Percentiles rank a stretch among this genome's conserved stretches.
These are phyloP conservation scores for Lophium mytilinum DNA, from an alignment of 495 filamentous ascomycete species.

Conservation along the genomic window DNA sequence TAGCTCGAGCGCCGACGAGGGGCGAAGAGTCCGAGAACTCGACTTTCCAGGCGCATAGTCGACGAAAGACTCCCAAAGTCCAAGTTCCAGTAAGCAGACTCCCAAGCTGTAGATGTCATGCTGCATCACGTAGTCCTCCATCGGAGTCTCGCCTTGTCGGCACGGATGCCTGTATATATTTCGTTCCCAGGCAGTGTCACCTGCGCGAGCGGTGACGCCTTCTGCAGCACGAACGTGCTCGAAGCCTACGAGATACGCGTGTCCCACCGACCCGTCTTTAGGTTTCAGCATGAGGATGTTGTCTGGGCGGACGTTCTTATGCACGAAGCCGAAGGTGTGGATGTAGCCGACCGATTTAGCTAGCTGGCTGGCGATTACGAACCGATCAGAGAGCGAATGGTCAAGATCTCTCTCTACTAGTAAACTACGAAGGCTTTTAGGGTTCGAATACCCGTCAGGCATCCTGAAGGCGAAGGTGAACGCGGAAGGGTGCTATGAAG, in stretches of 20 bases:
- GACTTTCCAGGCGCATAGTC: not conserved
- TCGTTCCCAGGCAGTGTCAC: not conserved
- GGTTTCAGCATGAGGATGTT: conserved; percentile 1
- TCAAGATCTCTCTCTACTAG: not conserved
- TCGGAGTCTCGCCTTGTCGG: not conserved
- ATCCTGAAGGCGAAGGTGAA: not conserved
- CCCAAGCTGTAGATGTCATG: conserved; percentile 60
- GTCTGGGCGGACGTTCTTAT: conserved; percentile 2
- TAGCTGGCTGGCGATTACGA: not conserved
- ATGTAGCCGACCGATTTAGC: not conserved
- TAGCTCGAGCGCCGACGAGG: not conserved
- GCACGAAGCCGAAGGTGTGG: conserved; percentile 1
- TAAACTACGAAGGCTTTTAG: not conserved
- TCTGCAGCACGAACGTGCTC: not conserved
- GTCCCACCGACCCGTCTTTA: not conserved
- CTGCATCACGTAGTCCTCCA: not conserved
- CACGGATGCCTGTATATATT: not conserved
- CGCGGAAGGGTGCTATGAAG: not conserved
- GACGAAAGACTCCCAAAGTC: conserved; percentile 46
- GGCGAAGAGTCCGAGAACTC: not conserved
- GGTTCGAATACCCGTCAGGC: not conserved
- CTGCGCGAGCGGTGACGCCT: not conserved
- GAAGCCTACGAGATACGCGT: not conserved
- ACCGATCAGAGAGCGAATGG: conserved; percentile 1
- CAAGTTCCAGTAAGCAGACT: conserved; percentile 51